phyloP scores from a whole-genome alignment of 306 rosid species.

The Morella rubra region DNA sequence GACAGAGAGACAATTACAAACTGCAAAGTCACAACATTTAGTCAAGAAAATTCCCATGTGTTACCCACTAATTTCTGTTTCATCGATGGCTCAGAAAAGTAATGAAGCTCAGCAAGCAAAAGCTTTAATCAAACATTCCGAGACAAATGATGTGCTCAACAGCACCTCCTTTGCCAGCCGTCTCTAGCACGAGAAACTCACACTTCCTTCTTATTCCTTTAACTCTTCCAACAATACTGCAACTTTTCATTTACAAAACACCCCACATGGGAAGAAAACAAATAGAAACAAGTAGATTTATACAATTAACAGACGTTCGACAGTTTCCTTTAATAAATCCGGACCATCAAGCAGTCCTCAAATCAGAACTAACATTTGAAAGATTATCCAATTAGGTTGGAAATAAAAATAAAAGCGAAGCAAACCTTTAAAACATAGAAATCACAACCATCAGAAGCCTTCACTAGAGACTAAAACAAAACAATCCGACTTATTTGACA shows the following conservation, averaged over 20 bases:
- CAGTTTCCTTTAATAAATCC: too few species aligned
- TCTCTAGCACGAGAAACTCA: not conserved
- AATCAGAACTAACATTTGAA: too few species aligned
- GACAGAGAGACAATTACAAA: conserved; percentile 73
- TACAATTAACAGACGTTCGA: too few species aligned
- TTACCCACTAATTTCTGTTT: not conserved
- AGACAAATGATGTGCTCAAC: not conserved
- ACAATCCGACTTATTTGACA: not conserved
- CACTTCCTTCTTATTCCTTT: not conserved
- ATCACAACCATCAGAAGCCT: too few species aligned
- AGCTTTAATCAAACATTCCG: not conserved
- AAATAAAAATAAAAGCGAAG: too few species aligned
- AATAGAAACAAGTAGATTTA: too few species aligned
- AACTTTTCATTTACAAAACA: too few species aligned
- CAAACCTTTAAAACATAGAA: too few species aligned
- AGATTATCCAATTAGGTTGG: too few species aligned
- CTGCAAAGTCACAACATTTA: conserved; percentile 43
- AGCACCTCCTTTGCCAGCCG: not conserved
- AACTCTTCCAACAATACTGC: too few species aligned
- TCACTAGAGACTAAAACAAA: not conserved
- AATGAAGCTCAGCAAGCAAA: not conserved
- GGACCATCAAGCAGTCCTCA: too few species aligned
- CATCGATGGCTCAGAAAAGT: not conserved
- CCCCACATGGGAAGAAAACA: too few species aligned
- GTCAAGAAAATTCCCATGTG: conserved; percentile 26